Base-by-base conservation (phyloP, 2,329 filamentous ascomycete species). In the Coniochaeta sp. region DNA sequence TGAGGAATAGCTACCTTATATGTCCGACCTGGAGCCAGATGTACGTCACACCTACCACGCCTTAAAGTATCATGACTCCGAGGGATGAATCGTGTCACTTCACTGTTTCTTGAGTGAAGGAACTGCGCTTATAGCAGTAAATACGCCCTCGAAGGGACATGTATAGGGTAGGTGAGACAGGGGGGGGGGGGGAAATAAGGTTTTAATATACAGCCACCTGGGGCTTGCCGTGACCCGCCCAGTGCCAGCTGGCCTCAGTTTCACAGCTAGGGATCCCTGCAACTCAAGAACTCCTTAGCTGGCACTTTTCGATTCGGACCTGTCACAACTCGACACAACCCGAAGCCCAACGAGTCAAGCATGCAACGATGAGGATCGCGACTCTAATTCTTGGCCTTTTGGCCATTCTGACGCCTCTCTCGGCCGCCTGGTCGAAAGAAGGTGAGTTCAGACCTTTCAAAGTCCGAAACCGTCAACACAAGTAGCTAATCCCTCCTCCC, bases 401-500 rank as follows among this genome's bases (percentile, higher is more conserved):
- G 68, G 81, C 82, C 72, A 71, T 86, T 60, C 71, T 90, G 58
- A 80, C 79, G 54, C 77, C 83, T 33, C 70, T 91, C 56, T 81
- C 81, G 54, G 80, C 83, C 48, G 89, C 89, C 46, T 96, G 91
- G 89, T 83, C 82, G 52, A 94, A 94, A 71, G 89, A 95, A 79
- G 89, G 89, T 87, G 70, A 60, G 75, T 67, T 40, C 7, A 14
- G 12, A 8, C 14, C 28, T n/a, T 24, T 18, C 14, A 18, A 48
- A 10, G 51, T 18, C 22, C 16, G 12, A 24, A 10, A 38, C 18
- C 33, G n/a, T 20, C 3, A 49, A 35, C 5, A 47, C 53, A 46
- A 48, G 33, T 40, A 26, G 20, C 28, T 51, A 40, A 52, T 54
- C 49, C 26, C 35, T 48, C 18, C 40, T 51, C 16, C 27, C 13